Evolutionary conservation across 2,329 filamentous ascomycete species (phyloP), one percentile per base, ranked within the genome.

Genomic region (Colletotrichum shisoi): DNA sequence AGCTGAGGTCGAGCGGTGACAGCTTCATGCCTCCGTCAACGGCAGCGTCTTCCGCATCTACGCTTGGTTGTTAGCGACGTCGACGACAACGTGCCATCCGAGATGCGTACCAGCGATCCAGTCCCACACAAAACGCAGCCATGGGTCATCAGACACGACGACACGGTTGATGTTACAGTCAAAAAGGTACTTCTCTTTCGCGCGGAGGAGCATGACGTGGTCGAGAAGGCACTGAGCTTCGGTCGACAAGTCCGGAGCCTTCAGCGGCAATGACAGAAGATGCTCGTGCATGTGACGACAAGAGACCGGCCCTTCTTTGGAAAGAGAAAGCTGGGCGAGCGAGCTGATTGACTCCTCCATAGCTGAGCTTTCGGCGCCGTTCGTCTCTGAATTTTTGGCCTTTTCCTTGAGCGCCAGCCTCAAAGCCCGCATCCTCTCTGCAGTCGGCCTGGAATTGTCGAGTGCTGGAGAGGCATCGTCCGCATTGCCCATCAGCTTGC

Each of bases 71-170:
- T 76, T 48, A 76, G 72, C 62, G 45, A n/a, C 8, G 13, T 44
- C 19, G 13, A 48, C 19, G 49, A 15, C 27, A 15, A 24, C 24
- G 27, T 63, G 9, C 13, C 15, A 7, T 57, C 12, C 15, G 3
- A n/a, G 70, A 24, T 13, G 83, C 81, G 74, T 73, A 88, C 90
- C 87, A 66, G 85, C 83, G 54, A 94, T 82, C 83, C 91, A 92
- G 53, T 87, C 85, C 92, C 92, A 96, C n/a, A 91, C 80, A 63
- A 91, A 89, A 64, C 88, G 84, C n/a, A 94, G 80, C 86, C 91
- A 92, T 37, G 85, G 86, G 72, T 94, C 89, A 68, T 92, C 90
- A 6, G 83, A 81, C 1, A 91, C 84, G n/a, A 94, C 84, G 6
- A 83, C 78, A 69, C 85, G 84, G 72, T 95, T 95, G 54, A 81